Conservation (phyloP, 441 rosid genomes). For the Arabidopsis hybrid region DNA sequence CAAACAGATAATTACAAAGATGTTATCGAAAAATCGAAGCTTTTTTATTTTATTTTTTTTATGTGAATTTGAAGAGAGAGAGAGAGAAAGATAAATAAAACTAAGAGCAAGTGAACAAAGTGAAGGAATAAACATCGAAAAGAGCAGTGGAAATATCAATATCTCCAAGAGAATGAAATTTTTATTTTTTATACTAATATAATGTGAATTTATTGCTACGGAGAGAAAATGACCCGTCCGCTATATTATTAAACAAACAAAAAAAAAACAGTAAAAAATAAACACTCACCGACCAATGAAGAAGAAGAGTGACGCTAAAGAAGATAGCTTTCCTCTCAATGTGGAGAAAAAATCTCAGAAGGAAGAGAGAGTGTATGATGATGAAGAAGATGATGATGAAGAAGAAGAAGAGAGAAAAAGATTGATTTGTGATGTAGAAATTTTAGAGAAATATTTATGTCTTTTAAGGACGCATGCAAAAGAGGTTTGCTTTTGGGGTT, state of each 20-base stretch:
- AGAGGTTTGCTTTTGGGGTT: constrained; percentile 66
- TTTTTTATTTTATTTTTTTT: background rate
- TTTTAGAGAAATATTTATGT: constrained; percentile 32
- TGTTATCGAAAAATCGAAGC: constrained; percentile 22
- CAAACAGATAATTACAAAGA: constrained; percentile 68
- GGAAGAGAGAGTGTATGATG: constrained; percentile 23
- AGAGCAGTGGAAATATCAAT: constrained; percentile 80
- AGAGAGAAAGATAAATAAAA: constrained; percentile 51
- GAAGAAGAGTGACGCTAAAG: constrained; percentile 35
- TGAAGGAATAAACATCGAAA: constrained; percentile 94
- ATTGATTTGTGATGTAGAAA: constrained; percentile 58
- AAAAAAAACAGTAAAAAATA: background rate
- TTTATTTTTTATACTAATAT: background rate
- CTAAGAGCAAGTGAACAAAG: constrained; percentile 62
- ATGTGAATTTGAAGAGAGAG: constrained; percentile 47
- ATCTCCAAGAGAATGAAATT: constrained; percentile 48
- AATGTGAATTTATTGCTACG: constrained; percentile 21
- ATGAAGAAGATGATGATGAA: constrained; percentile 20
- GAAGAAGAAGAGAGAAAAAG: constrained; percentile 41
- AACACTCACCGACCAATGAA: constrained; percentile 46
- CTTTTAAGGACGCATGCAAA: constrained; percentile 93
- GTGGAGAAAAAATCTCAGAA: constrained; percentile 26
- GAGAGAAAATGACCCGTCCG: constrained; percentile 40
- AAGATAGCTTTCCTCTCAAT: constrained; percentile 24
- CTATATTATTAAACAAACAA: background rate